Conservation (phyloP, 345 rosid genomes). For the Euphorbia tirucalli region DNA sequence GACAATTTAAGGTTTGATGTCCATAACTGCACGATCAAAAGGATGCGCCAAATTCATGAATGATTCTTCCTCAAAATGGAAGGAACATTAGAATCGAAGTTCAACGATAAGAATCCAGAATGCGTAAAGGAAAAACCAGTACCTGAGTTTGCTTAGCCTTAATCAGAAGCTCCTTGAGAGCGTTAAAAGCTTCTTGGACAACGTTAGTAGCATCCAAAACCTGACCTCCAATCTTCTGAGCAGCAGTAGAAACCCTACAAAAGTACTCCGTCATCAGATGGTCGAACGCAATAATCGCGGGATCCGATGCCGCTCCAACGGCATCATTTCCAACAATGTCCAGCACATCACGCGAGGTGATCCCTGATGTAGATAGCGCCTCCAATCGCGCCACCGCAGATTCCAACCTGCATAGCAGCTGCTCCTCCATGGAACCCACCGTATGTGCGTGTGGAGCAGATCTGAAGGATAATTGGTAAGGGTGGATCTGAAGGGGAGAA, state of each 20-base stretch:
- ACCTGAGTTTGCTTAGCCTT: slow-evolving; percentile 73
- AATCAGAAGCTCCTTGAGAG: slow-evolving; percentile 65
- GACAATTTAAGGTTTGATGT: neutral
- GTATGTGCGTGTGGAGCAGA: slow-evolving; percentile 8
- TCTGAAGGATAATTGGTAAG: slow-evolving; percentile 14
- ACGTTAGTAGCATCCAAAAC: slow-evolving; percentile 72
- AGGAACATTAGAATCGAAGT: neutral
- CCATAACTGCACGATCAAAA: neutral
- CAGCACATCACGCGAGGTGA: slow-evolving; percentile 21
- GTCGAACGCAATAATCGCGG: slow-evolving; percentile 72
- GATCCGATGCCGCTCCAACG: slow-evolving; percentile 44
- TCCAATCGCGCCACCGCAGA: slow-evolving; percentile 79
- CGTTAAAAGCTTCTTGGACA: slow-evolving; percentile 57
- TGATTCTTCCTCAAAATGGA: neutral
- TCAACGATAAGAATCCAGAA: neutral
- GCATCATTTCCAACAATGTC: slow-evolving; percentile 13
- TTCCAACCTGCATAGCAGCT: slow-evolving; percentile 68
- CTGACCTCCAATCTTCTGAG: slow-evolving; percentile 89
- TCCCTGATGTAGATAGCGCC: slow-evolving; percentile 42
- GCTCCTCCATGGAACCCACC: slow-evolving; percentile 62
- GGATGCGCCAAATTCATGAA: neutral
- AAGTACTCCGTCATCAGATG: slow-evolving; percentile 57
- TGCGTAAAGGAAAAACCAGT: neutral
- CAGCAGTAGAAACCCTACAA: slow-evolving; percentile 55
- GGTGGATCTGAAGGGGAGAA: slow-evolving; percentile 10